These are phyloP conservation scores for Fusarium dimerum DNA, from an alignment of 2,329 filamentous ascomycete species.

Conservation along the genomic window DNA sequence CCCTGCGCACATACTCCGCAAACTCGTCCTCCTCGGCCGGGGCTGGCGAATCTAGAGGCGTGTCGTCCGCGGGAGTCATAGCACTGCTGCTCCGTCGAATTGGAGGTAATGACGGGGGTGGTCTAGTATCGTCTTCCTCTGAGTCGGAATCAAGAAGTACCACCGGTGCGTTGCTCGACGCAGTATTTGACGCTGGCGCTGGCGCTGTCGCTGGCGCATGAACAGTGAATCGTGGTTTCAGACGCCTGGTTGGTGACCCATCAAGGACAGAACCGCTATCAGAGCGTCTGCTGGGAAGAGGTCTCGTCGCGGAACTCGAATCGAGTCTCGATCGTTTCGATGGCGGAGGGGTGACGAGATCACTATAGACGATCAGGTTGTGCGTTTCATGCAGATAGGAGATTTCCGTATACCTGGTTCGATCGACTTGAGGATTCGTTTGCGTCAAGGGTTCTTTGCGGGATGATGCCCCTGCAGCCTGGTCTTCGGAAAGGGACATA, in stretches of 20 bases:
- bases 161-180: conserved; percentile 15
- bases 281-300: conserved; percentile 13
- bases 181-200: conserved; percentile 5
- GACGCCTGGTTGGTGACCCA: conserved; percentile 23
- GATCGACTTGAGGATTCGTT: conserved; percentile 6
- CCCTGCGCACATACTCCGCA: conserved; percentile 46
- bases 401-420: conserved; percentile 21
- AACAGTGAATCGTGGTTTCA: conserved; percentile 6
- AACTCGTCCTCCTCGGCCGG: conserved; percentile 42
- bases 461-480: neutral
- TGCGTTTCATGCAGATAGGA: neutral
- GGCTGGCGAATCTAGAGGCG: conserved; percentile 5
- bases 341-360: conserved; percentile 39
- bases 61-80: conserved; percentile 13
- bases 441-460: conserved; percentile 14
- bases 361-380: conserved; percentile 27
- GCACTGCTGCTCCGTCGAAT: conserved; percentile 4
- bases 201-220: conserved; percentile 1
- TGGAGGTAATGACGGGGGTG: neutral
- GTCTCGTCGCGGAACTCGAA: conserved; percentile 21
- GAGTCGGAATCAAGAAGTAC: conserved; percentile 38
- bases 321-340: conserved; percentile 39
- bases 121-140: conserved; percentile 18
- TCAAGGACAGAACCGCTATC: conserved; percentile 15
- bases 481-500: neutral